Evolutionary conservation across 2,329 filamentous ascomycete species (phyloP), one percentile per base, ranked within the genome.

Genomic region (Epichloe baconii): DNA sequence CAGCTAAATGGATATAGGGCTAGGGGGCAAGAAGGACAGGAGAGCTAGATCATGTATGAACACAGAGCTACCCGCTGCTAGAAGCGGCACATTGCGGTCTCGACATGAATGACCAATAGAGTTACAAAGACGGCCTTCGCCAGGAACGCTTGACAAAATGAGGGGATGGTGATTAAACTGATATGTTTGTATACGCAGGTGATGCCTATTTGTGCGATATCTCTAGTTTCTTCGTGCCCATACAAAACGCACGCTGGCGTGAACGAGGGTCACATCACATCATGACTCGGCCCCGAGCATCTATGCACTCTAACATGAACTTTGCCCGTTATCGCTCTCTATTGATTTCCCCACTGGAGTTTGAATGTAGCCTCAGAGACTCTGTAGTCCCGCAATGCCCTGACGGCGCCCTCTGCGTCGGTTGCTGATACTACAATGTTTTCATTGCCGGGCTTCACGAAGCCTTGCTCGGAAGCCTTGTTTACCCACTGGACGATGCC

Each of bases 401-500:
- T 68, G 56, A 95, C 75, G 14, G 90, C 88, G 50, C 86, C 83
- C 44, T 86, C 82, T 1, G 85, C 78, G 47, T 76, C 80, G 59
- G 75, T 76, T 5, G 87, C 88, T 63, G 91, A 86, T 1, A 85
- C 82, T 59, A 97, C 69, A 56, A 98, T 97, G 11, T 77, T 73
- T 47, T 77, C 79, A 67, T 90, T 91, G 19, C 72, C 78, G 36
- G 73, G 68, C 49, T 77, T 77, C 47, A 98, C 82, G 63, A 96
- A 97, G 1, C 87, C 87, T 54, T 84, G 78, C 50, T 77, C 71
- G 4, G 93, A 84, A 8, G 86, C 83, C 57, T 80, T 86, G 62
- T 77, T 74, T 53, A 96, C 80, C 91, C 90, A 96, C 48, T 77
- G 69, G 53, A 96, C 67, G 55, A 98, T 71, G 0, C 89, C 89